Evolutionary conservation across 2,329 filamentous ascomycete genomes (phyloP), one percentile per base, ranked within the genome.

Genomic region (Pseudopyricularia cyperi): DNA sequence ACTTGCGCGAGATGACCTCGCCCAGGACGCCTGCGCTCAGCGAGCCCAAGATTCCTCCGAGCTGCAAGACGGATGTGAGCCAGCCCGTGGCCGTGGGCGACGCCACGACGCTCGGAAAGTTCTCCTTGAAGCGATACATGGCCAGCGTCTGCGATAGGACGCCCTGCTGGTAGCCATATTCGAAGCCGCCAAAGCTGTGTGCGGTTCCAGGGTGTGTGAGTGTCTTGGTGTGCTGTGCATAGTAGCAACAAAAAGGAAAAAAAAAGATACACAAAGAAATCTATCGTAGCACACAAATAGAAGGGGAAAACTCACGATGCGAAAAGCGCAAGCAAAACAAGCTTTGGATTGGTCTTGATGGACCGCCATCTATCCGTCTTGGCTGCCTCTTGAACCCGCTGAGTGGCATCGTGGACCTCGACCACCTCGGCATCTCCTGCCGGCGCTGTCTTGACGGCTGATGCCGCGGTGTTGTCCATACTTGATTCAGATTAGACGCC

Each of bases 161-260:
- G 49, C 74, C 75, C 57, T 78, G 75, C 53, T 77, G 73, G 57
- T 75, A 76, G 51, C 73, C 73, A 68, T 74, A 76, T 54, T 72
- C 69, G 47, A 76, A 71, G 22, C 73, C 73, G 53, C 72, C 72
- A 22, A 75, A 68, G n/a, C 71, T 74, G 35, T 47, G 33, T 34
- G 15, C 30, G 9, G 17, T 12, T 7, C 5, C 2, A 11, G 1
- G 17, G 14, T 22, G 11, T 30, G 22, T 34, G 11, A 34, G 22
- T 24, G 12, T 1, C 9, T 9, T 11, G 14, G 15, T 19, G 4
- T 3, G 12, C 52, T 34, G 15, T 46, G 24, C 50, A 2, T 30
- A 4, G 9, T 17, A 2, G 14, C 19, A 28, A 15, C 14, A 47
- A n/a, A n/a, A n/a, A n/a, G n/a, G n/a, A n/a, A n/a, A n/a, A n/a